phyloP scores from a whole-genome alignment of 305 asterid genomes.

The Fraxinus greggii region DNA sequence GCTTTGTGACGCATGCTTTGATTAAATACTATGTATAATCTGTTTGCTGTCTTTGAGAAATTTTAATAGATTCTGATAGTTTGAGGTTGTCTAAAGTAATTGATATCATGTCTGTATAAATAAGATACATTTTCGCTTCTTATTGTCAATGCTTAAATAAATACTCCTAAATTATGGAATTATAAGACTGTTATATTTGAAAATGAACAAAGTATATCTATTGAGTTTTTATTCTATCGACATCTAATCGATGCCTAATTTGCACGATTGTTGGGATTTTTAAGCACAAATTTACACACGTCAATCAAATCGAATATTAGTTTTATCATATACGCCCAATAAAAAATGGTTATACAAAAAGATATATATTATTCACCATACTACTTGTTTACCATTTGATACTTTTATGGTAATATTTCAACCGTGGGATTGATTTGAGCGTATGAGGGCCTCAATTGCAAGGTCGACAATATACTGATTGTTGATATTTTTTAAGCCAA shows the following conservation, averaged over 20 bases:
- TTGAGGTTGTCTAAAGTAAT: not conserved
- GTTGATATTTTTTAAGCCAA: not conserved
- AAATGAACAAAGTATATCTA: not conserved
- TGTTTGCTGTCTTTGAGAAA: not conserved
- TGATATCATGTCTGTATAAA: not conserved
- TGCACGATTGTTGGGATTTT: not conserved
- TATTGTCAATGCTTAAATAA: not conserved
- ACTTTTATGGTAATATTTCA: not conserved
- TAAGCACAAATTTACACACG: not conserved
- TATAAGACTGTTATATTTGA: not conserved
- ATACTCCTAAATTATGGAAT: not conserved
- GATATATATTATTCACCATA: not conserved
- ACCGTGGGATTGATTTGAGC: not conserved
- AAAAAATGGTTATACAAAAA: not conserved
- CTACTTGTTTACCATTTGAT: not conserved
- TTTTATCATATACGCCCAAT: not conserved
- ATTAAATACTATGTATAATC: not conserved
- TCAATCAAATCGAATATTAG: not conserved
- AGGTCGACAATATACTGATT: no score
- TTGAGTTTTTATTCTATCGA: not conserved
- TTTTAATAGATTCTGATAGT: not conserved
- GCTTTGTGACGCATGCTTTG: conserved; percentile 23
- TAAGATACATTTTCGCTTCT: not conserved
- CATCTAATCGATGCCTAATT: not conserved
- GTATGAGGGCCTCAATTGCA: not conserved